phyloP scores from a whole-genome alignment of 495 filamentous ascomycete species.

The Neurospora tetrasperma region DNA sequence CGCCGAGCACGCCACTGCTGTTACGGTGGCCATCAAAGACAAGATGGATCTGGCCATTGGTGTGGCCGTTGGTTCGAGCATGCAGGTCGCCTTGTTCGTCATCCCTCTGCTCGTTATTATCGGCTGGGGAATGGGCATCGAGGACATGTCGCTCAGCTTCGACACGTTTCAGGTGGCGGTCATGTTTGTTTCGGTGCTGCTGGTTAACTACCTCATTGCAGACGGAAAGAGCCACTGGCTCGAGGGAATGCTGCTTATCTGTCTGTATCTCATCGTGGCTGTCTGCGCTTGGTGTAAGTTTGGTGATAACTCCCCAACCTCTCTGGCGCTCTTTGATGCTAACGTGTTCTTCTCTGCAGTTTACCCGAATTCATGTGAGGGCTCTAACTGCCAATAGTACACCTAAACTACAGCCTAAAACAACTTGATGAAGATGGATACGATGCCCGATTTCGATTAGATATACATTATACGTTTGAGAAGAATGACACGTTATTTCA shows the following conservation, averaged over 20 bases:
- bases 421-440: neutral
- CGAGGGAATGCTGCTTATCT: constrained; percentile 64
- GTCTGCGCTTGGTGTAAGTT: constrained; percentile 43
- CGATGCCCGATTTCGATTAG: neutral
- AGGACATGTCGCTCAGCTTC: constrained; percentile 64
- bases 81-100: constrained; percentile 78
- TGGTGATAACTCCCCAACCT: neutral
- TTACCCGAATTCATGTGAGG: neutral
- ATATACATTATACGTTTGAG: neutral
- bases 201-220: constrained; percentile 77
- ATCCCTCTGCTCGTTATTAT: constrained; percentile 70
- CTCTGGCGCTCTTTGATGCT: neutral
- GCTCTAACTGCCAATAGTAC: neutral
- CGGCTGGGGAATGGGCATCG: constrained; percentile 66
- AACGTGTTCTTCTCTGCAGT: neutral
- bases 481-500: neutral
- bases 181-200: constrained; percentile 64
- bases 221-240: constrained; percentile 56
- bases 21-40: constrained; percentile 78
- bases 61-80: constrained; percentile 72
- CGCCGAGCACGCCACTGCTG: constrained; percentile 78
- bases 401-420: neutral
- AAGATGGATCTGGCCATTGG: constrained; percentile 87
- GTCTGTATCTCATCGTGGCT: constrained; percentile 66
- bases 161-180: constrained; percentile 75